phyloP scores from a whole-genome alignment of 2,329 filamentous ascomycete genomes.

The Boeremia lycopersici region DNA sequence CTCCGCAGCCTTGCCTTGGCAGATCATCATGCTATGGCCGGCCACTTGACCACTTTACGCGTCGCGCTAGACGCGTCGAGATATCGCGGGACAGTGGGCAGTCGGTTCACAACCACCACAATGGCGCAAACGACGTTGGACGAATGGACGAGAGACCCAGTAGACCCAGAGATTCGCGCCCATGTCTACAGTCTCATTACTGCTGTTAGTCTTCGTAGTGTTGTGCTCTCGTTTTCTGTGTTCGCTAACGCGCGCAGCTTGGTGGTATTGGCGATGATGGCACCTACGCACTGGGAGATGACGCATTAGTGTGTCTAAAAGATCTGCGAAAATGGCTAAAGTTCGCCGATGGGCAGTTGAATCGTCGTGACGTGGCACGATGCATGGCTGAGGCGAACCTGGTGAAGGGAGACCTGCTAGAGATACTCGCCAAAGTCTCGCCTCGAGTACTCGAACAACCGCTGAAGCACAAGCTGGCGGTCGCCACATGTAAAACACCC shows the following conservation, averaged over 20 bases:
- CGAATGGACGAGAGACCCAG: slow-evolving; percentile 56
- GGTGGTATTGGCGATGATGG: slow-evolving; percentile 84
- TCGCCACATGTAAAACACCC: slow-evolving; percentile 68
- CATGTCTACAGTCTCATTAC: slow-evolving; percentile 93
- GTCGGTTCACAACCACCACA: slow-evolving; percentile 35
- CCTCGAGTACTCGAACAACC: slow-evolving; percentile 74
- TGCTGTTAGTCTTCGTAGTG: slow-evolving; percentile 65
- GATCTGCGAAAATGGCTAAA: slow-evolving; percentile 96
- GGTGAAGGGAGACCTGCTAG: slow-evolving; percentile 86
- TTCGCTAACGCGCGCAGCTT: slow-evolving; percentile 62
- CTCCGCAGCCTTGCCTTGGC: slow-evolving; percentile 25
- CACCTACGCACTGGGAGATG: slow-evolving; percentile 87
- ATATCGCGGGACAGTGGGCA: slow-evolving; percentile 20
- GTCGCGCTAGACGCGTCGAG: slow-evolving; percentile 40
- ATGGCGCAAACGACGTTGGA: slow-evolving; percentile 49
- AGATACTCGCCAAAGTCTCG: slow-evolving; percentile 79
- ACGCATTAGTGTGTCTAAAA: slow-evolving; percentile 87
- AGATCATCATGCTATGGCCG: slow-evolving; percentile 29
- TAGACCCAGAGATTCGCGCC: slow-evolving; percentile 91
- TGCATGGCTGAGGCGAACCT: slow-evolving; percentile 91
- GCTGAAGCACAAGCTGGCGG: slow-evolving; percentile 76
- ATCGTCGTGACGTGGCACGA: slow-evolving; percentile 91
- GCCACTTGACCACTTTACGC: slow-evolving; percentile 32
- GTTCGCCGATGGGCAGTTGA: slow-evolving; percentile 90
- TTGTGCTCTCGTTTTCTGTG: background rate